A percentile compares a stretch with the other conserved stretches of the same genome.
Evolutionary conservation across 345 rosid genomes (phyloP).

Genomic region (Brassica rapa): DNA sequence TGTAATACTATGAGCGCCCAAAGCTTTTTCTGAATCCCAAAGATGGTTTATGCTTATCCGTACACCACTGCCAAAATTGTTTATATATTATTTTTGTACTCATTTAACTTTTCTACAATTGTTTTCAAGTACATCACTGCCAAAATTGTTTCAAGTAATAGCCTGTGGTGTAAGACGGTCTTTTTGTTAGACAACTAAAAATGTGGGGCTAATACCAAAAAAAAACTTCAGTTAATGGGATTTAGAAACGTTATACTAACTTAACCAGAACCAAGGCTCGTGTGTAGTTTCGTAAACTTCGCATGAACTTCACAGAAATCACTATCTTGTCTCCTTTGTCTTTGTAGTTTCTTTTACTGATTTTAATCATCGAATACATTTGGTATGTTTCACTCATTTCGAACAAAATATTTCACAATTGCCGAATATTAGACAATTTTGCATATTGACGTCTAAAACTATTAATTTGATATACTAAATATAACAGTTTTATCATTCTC

Average conservation of each 20-base stretch:
- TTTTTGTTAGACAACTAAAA: conserved; percentile 2
- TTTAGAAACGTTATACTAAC: background rate
- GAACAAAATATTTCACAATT: background rate
- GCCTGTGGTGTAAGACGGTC: background rate
- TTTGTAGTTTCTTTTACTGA: background rate
- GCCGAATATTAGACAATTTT: background rate
- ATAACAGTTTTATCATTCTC: conserved; percentile 9
- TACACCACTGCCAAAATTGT: conserved; percentile 14
- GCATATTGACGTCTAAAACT: background rate
- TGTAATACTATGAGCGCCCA: conserved; percentile 37
- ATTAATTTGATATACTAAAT: conserved; percentile 6
- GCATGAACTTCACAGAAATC: background rate
- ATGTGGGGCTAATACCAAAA: background rate
- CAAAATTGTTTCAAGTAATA: no score
- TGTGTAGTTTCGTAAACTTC: background rate
- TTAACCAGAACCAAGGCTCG: background rate
- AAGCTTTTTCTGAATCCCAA: conserved; percentile 29
- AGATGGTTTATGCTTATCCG: conserved; percentile 35
- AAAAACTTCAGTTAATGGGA: background rate
- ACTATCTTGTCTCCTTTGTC: background rate
- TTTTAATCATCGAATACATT: background rate
- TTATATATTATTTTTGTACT: background rate
- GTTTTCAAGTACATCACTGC: background rate
- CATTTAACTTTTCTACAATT: background rate
- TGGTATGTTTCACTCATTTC: background rate